phyloP scores from a whole-genome alignment of 352 stramenopile species.

The Pythium diclinum region DNA sequence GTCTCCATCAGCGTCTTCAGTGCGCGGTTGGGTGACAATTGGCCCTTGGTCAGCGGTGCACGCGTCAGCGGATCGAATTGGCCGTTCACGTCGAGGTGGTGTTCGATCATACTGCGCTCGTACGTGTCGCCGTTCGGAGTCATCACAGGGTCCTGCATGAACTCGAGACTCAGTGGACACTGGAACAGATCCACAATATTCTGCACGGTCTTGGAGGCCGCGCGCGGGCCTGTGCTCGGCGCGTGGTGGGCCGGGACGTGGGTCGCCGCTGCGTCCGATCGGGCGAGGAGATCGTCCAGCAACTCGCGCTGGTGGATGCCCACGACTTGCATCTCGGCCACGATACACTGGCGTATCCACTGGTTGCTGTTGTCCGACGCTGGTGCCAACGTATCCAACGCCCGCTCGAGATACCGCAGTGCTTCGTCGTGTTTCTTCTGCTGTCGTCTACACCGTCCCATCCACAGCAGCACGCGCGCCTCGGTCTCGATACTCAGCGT shows the following conservation, averaged over 20 bases:
- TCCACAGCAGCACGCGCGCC: conserved; percentile 55
- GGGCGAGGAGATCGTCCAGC: conserved; percentile 37
- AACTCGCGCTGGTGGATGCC: conserved; percentile 45
- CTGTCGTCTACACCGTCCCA: conserved; percentile 57
- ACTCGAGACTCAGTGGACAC: conserved; percentile 67
- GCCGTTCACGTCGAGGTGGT: conserved; percentile 67
- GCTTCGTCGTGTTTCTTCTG: conserved; percentile 50
- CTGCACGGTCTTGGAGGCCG: conserved; percentile 43
- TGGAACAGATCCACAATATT: conserved; percentile 74
- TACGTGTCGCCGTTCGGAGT: conserved; percentile 74
- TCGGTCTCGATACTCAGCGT: conserved; percentile 26
- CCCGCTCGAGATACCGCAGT: conserved; percentile 41
- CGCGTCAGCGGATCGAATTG: conserved; percentile 70
- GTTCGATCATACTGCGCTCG: conserved; percentile 76
- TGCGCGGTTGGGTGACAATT: conserved; percentile 64
- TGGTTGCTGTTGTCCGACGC: conserved; percentile 33
- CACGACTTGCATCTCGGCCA: conserved; percentile 68
- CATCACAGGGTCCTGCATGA: conserved; percentile 78
- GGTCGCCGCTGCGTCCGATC: conserved; percentile 11
- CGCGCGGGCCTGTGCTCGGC: neutral
- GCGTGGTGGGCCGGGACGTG: neutral
- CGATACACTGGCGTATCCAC: conserved; percentile 46
- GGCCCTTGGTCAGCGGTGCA: conserved; percentile 46
- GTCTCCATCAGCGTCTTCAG: conserved; percentile 75
- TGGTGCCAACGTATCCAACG: conserved; percentile 53